Base-by-base conservation (phyloP, 116 monocot species). In the Trichopus zeylanicus region DNA sequence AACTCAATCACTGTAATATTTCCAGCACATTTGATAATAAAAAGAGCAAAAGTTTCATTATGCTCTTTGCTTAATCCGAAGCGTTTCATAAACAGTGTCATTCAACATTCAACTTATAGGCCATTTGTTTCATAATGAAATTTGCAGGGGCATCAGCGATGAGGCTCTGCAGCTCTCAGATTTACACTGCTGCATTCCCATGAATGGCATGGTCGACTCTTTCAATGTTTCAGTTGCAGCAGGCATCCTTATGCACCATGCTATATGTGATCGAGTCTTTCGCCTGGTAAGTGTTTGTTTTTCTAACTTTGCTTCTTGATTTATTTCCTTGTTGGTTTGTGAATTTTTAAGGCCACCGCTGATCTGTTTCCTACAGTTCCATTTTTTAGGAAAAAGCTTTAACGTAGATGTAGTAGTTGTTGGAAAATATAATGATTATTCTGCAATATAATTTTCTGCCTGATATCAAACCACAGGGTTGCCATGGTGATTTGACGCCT, bases 161-260 rank as follows among this genome's bases (percentile, higher is more conserved):
- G 88, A 83, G 33, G 82, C 92, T 59, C 31, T 92, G 51, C 48
- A 65, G 37, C 55, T 78, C 8, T 88, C 99, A 18, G 92, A 99
- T 59, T 48, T 99, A 65, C 80, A 83, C 53, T 99, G 99, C 53
- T 73, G 70, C 56, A 76, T 99, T 78, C 99, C 99, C 3, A 99
- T 99, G 99, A 92, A 72, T 65, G 99, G 99, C 47, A 99, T 99
- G 99, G 86, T 99, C 51, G 99, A 92, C 69, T 99, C 99, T 29
- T 99, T 99, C 61, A 99, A 99, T 85, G 99, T 99, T 59, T 99
- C 99, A n/a, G 99, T 99, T 66, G 99, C 99, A 15, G 84, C 99
- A 23, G 99, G 99, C 61, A 85, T 99, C 46, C 88, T 99, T 25
- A 78, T 99, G 88, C 99, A 99, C 70, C 88, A 99, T 83, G 99